These are phyloP conservation scores for Claviceps arundinis DNA, from an alignment of 2,329 filamentous ascomycete genomes.

Conservation along the genomic window DNA sequence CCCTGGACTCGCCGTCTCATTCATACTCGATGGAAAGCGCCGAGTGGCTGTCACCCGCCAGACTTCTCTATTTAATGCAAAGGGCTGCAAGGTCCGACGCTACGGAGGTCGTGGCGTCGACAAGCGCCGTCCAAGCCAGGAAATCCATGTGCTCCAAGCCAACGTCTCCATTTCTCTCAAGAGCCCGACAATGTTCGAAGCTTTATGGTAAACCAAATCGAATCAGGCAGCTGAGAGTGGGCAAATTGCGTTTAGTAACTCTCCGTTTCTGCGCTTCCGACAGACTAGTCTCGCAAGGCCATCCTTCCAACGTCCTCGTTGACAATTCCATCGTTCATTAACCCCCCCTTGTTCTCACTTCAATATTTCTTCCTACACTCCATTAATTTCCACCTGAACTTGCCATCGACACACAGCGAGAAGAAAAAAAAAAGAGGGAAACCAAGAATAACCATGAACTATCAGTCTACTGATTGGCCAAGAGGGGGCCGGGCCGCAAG, in stretches of 20 bases:
- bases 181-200: not conserved
- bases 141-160: constrained; percentile 2
- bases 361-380: not conserved
- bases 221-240: not conserved
- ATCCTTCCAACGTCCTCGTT: not conserved
- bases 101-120: not conserved
- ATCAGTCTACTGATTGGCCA: constrained; percentile 2
- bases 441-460: constrained; percentile 3
- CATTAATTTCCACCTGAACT: not conserved
- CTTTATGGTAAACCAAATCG: not conserved
- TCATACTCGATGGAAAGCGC: not conserved
- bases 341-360: not conserved
- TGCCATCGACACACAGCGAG: not conserved
- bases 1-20: not conserved
- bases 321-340: not conserved
- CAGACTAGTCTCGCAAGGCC: not conserved
- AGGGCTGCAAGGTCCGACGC: not conserved
- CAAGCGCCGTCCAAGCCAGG: constrained; percentile 2
- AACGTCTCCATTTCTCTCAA: constrained; percentile 1
- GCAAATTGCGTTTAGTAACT: not conserved
- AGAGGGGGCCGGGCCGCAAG: not conserved
- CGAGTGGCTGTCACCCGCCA: not conserved
- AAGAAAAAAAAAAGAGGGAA: not conserved
- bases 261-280: not conserved
- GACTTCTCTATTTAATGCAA: not conserved